Evolutionary conservation across 441 rosid species (phyloP).

Genomic region (Corymbia calophylla): DNA sequence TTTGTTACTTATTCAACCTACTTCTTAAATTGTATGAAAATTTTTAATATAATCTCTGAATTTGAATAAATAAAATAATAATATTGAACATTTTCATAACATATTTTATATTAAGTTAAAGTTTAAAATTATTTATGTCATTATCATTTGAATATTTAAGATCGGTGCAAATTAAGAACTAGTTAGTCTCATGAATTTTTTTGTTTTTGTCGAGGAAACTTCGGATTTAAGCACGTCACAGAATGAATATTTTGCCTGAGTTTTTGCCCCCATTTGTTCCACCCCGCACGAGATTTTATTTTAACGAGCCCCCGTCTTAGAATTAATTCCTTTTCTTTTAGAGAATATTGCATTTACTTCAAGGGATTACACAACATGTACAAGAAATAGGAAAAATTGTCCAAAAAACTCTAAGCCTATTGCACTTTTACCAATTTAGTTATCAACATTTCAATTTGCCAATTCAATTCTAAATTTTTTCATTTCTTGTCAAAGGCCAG

Average conservation of each 20-base stretch:
- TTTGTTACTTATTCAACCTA: too few relatives aligned
- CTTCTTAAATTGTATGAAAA: too few relatives aligned
- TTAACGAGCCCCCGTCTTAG: neutral
- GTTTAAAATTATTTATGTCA: too few relatives aligned
- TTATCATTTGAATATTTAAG: neutral
- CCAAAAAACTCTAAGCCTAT: too few relatives aligned
- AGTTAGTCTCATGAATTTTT: fast-evolving
- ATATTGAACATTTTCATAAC: too few relatives aligned
- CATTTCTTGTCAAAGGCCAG: too few relatives aligned
- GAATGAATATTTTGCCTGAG: neutral
- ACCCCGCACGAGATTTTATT: neutral
- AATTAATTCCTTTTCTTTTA: neutral
- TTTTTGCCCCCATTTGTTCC: neutral
- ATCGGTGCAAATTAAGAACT: neutral
- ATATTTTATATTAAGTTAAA: too few relatives aligned
- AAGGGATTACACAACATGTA: neutral
- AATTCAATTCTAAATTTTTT: too few relatives aligned
- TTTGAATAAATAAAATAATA: too few relatives aligned
- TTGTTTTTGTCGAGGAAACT: neutral
- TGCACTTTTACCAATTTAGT: too few relatives aligned
- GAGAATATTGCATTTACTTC: neutral
- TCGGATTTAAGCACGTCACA: fast-evolving
- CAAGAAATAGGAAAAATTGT: neutral
- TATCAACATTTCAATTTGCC: too few relatives aligned
- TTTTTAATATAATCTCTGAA: too few relatives aligned